These are phyloP conservation scores for Panaeolus papilionaceus DNA, from an alignment of 768 basidiomycete species.

Conservation along the genomic window DNA sequence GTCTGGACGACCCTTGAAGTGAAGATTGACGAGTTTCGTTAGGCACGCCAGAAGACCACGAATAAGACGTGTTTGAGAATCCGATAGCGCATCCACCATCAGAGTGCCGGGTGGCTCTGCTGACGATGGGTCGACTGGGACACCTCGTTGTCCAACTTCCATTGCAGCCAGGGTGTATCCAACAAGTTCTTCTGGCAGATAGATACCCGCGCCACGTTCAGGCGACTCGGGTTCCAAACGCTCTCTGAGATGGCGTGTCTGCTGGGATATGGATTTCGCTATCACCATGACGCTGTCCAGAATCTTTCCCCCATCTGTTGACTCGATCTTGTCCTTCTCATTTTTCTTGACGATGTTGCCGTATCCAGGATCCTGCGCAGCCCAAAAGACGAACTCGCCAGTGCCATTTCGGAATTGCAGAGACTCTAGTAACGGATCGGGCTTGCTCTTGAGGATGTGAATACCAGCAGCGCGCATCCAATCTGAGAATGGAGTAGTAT, in stretches of 20 bases:
- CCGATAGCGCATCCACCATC: constrained; percentile 79
- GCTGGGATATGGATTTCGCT: constrained; percentile 80
- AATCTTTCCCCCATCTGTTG: constrained; percentile 76
- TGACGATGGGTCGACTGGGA: constrained; percentile 42
- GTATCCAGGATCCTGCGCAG: constrained; percentile 80
- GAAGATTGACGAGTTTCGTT: constrained; percentile 65
- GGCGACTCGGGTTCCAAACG: constrained; percentile 72
- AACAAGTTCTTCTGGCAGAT: constrained; percentile 90
- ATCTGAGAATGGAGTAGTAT: constrained; percentile 73
- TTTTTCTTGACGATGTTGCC: constrained; percentile 56
- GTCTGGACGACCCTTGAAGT: constrained; percentile 74
- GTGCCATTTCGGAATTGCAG: constrained; percentile 82
- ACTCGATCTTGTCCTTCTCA: constrained; percentile 56
- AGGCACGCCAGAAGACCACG: constrained; percentile 78
- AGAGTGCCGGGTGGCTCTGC: constrained; percentile 31
- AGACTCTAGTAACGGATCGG: constrained; percentile 73
- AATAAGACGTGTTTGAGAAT: constrained; percentile 78
- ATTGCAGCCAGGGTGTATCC: constrained; percentile 86
- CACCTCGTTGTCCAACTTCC: constrained; percentile 82
- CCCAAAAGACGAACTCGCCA: constrained; percentile 91
- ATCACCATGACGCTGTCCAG: constrained; percentile 85
- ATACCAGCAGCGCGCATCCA: constrained; percentile 93
- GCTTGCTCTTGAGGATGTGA: constrained; percentile 84
- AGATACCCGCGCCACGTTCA: constrained; percentile 85
- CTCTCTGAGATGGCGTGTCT: constrained; percentile 83